These are phyloP conservation scores for Phalaenopsis aphrodite DNA, from an alignment of 106 monocot species.

Conservation along the genomic window DNA sequence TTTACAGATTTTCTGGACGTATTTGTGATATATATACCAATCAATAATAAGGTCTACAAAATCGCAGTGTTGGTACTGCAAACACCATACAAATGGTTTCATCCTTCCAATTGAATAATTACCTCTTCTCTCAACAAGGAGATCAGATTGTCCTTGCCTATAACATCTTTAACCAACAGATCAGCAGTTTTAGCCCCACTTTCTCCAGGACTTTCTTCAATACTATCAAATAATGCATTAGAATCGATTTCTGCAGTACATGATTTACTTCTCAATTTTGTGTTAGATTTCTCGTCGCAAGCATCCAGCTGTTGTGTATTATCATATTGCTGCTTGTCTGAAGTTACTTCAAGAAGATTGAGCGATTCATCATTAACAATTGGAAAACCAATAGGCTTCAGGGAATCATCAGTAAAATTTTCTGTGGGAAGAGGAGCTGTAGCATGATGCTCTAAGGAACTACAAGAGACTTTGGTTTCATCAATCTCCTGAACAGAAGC, in stretches of 20 bases:
- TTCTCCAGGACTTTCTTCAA: slow-evolving; percentile 10
- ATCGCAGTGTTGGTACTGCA: not conserved
- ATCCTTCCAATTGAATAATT: slow-evolving; percentile 7
- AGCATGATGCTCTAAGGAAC: slow-evolving; percentile 6
- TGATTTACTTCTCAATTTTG: slow-evolving; percentile 1
- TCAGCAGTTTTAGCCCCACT: slow-evolving; percentile 1
- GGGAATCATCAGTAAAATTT: slow-evolving; percentile 1
- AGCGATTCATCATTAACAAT: slow-evolving; percentile 8
- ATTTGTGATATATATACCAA: not conserved
- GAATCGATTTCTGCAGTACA: slow-evolving; percentile 19
- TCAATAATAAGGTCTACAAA: not conserved
- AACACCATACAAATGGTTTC: not conserved
- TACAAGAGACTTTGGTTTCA: slow-evolving; percentile 6
- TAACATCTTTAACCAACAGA: slow-evolving; percentile 9
- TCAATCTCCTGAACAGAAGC: not conserved
- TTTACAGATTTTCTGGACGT: not conserved
- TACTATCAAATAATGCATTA: slow-evolving; percentile 6
- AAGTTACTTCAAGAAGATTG: not conserved
- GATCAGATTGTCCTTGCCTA: slow-evolving; percentile 41
- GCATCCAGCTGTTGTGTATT: not conserved
- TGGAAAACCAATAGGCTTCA: slow-evolving; percentile 5
- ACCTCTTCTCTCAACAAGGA: slow-evolving; percentile 63
- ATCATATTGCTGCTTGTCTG: slow-evolving; percentile 5
- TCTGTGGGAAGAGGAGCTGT: slow-evolving; percentile 9
- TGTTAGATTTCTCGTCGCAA: not conserved